Percentiles rank a stretch among this genome's conserved stretches.
Evolutionary conservation across 768 basidiomycete genomes (phyloP).

Genomic region (Lentinula sp.): DNA sequence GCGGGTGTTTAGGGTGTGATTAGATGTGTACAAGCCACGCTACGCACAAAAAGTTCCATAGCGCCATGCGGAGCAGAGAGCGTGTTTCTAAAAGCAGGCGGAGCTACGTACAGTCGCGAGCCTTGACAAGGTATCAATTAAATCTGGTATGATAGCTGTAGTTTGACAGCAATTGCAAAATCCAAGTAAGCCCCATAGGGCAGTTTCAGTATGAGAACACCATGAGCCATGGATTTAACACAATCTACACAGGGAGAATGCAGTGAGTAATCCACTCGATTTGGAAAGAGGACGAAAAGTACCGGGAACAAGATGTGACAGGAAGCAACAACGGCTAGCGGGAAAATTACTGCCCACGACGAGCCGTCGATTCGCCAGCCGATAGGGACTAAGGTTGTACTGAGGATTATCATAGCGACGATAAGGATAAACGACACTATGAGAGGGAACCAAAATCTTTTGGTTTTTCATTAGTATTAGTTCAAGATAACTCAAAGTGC

Average conservation of each 20-base stretch:
- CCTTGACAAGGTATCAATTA: neutral
- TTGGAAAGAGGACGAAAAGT: conserved; percentile 14
- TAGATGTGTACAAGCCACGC: neutral
- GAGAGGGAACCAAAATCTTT: conserved; percentile 54
- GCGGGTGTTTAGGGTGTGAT: neutral
- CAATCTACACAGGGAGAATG: conserved; percentile 24
- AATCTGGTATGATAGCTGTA: neutral
- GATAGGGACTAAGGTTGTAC: conserved; percentile 39
- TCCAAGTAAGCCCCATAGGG: neutral
- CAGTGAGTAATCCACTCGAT: neutral
- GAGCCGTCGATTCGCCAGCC: conserved; percentile 53
- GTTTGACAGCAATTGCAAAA: neutral
- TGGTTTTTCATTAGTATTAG: conserved; percentile 14
- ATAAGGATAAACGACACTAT: conserved; percentile 50
- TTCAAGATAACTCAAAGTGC: conserved; percentile 24
- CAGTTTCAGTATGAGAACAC: neutral
- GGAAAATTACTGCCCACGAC: conserved; percentile 73
- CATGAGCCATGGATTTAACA: conserved; percentile 20
- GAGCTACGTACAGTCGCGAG: neutral
- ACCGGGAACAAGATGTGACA: conserved; percentile 34
- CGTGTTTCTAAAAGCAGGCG: neutral
- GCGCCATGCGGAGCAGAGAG: neutral
- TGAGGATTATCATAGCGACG: conserved; percentile 48
- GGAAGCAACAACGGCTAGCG: conserved; percentile 48
- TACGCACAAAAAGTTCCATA: neutral